Base-by-base conservation (phyloP, 345 rosid species). In the Leavenworthia alabamica region DNA sequence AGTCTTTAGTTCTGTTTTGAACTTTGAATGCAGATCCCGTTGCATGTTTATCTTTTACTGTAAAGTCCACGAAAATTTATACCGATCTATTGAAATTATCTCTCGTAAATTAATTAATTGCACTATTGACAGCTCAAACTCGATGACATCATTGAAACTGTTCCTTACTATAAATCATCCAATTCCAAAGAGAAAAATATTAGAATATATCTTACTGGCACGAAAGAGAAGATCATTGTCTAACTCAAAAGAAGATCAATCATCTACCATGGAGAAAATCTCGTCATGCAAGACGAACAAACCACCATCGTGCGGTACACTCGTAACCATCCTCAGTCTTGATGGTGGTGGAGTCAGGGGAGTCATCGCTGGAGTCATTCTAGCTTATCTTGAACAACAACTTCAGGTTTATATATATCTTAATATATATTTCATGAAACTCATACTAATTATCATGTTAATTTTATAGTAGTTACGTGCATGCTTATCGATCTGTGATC, bases 321-420 rank as follows among this genome's bases (percentile, higher is more conserved):
- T 83, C 7, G 66, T 82, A 12, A 82, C 96, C 5, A 39, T 86
- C 44, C 84, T 89, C 9, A 83, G 96, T 50, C 60, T 89, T 15
- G 96, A 89, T 40, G 96, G 93, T 6, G 96, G 96, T 17, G 93
- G 88, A 15, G 61, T 89, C 22, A 46, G 84, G 67, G 93, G 90
- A 59, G 75, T 82, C 63, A 82, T 89, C 42, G 75, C 90, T 2
- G 89, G 83, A 15, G 89, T 82, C 6, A 62, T 86, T 54, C 86
- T 89, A 26, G 76, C 70, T 33, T 71, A 44, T 55, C 90, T 89
- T n/a, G 90, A 89, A 65, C 79, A 85, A 40, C 74, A 89, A 53
- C 88, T 89, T 71, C 93, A 89, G 96, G 96, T 87, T 41, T 26
- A 1, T 22, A n/a, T 11, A 24, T 33, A 33, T 11, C 13, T 37